Base-by-base conservation (phyloP, 2,329 filamentous ascomycete species). In the Phoma sp. region DNA sequence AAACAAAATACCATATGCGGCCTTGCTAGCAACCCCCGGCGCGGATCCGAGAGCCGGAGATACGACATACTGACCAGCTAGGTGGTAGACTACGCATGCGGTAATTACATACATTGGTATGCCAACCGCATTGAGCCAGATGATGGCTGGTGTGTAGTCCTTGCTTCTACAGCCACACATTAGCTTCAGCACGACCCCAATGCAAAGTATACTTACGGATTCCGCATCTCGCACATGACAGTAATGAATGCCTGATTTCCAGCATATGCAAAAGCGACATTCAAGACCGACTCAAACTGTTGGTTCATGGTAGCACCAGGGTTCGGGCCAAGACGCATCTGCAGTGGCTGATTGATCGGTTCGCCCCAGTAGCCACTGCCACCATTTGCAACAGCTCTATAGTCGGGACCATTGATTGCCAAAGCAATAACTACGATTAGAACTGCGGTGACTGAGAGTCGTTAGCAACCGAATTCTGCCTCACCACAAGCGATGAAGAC, bases 201-300 rank as follows among this genome's bases (percentile, higher is more conserved):
- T 84, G 28, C 50, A 17, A 2, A 42, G 49, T 2, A 87, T 79
- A 80, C 78, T 32, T 34, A 52, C 34, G 49, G 49, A 18, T 53
- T 40, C 3, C 82, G 79, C 71, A 89, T 79, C 71, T 90, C 87
- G 28, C 80, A 79, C 66, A 88, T 86, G 64, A 89, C 81, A 53
- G 79, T 81, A 68, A 88, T 87, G 74, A 88, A 89, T 55, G 84
- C 85, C 18, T 85, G 83, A 7, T 47, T 53, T 7, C 49, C 49
- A 18, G 49, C 49, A 25, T 43, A 48, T 40, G 88, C 87, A 57
- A 90, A 87, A 53, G 88, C 80, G 46, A 91, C 89, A 74, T 89
- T 89, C 5, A 67, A 46, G 3, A 61, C 52, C 14, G 59, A 29
- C 14, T 40, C 40, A 12, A 62, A 51, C 5, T 40, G 45, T 50